These are phyloP conservation scores for Dactylella cylindrospora DNA, from an alignment of 2,329 filamentous ascomycete species.

Conservation along the genomic window DNA sequence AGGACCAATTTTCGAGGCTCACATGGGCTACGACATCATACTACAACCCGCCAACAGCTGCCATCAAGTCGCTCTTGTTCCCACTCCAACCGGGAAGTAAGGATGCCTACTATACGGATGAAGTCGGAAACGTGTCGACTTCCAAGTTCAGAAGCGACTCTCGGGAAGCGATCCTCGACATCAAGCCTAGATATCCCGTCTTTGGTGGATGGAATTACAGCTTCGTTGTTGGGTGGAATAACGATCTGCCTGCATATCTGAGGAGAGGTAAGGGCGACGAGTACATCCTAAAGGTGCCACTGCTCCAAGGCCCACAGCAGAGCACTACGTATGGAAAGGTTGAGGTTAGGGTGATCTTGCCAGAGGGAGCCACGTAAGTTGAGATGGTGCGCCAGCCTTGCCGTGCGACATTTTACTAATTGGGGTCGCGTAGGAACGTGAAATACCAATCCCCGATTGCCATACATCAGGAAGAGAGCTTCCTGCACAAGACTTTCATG, in stretches of 20 bases:
- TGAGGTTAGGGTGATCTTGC: conserved; percentile 77
- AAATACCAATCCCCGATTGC: conserved; percentile 75
- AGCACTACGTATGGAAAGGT: conserved; percentile 77
- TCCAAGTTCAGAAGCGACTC: conserved; percentile 78
- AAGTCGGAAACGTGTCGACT: conserved; percentile 95
- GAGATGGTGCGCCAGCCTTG: too few relatives aligned
- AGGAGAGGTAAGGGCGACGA: conserved; percentile 65
- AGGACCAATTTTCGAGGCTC: conserved; percentile 71
- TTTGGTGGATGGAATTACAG: conserved; percentile 99
- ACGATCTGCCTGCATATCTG: conserved; percentile 74
- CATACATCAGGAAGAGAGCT: conserved; percentile 62
- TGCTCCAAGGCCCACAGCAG: conserved; percentile 88
- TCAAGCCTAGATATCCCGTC: conserved; percentile 92
- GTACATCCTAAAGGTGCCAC: conserved; percentile 87
- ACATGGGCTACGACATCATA: conserved; percentile 73
- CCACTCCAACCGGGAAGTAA: conserved; percentile 76
- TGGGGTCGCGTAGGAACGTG: conserved; percentile 66
- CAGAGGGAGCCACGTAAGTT: conserved; percentile 82
- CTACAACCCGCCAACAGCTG: conserved; percentile 73
- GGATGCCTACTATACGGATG: conserved; percentile 92
- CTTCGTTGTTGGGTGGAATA: conserved; percentile 95
- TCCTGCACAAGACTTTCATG: conserved; percentile 83
- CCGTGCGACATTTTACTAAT: too few relatives aligned
- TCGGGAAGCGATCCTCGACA: conserved; percentile 78
- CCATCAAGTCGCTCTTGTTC: conserved; percentile 78